Percentiles rank a stretch among this genome's conserved stretches.
These are phyloP conservation scores for Diversispora epigaea DNA, from an alignment of 192 early-diverging fungal species.

Conservation along the genomic window DNA sequence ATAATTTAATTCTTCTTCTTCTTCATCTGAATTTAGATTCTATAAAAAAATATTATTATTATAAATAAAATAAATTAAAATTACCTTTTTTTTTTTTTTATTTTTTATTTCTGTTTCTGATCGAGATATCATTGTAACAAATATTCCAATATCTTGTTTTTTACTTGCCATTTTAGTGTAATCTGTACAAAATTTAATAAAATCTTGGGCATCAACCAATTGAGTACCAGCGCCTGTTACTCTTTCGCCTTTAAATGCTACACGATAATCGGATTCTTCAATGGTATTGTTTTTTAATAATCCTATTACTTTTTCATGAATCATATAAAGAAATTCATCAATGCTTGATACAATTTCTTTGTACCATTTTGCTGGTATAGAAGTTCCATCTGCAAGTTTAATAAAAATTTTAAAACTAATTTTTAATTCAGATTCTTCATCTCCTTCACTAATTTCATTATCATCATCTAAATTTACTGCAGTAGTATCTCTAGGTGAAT, in stretches of 20 bases:
- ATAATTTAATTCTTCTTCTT: neutral
- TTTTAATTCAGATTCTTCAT: too few species aligned
- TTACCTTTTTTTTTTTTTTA: too few species aligned
- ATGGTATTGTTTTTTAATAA: neutral
- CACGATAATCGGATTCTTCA: neutral
- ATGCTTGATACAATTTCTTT: too few species aligned
- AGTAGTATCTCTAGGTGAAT: too few species aligned
- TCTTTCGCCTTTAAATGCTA: neutral
- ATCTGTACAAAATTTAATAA: neutral
- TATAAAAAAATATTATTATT: neutral
- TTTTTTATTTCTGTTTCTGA: neutral
- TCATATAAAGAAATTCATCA: too few species aligned
- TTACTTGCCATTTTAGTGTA: neutral
- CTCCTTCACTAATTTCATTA: too few species aligned
- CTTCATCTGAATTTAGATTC: neutral
- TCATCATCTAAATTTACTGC: too few species aligned
- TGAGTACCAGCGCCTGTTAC: neutral
- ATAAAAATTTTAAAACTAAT: too few species aligned
- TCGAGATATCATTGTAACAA: neutral
- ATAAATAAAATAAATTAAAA: too few species aligned
- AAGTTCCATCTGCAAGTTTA: too few species aligned
- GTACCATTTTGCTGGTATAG: too few species aligned
- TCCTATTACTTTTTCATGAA: too few species aligned
- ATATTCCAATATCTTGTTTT: neutral
- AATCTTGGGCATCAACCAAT: neutral